Base-by-base conservation (phyloP, 768 basidiomycete genomes). In the Trametes punicea region DNA sequence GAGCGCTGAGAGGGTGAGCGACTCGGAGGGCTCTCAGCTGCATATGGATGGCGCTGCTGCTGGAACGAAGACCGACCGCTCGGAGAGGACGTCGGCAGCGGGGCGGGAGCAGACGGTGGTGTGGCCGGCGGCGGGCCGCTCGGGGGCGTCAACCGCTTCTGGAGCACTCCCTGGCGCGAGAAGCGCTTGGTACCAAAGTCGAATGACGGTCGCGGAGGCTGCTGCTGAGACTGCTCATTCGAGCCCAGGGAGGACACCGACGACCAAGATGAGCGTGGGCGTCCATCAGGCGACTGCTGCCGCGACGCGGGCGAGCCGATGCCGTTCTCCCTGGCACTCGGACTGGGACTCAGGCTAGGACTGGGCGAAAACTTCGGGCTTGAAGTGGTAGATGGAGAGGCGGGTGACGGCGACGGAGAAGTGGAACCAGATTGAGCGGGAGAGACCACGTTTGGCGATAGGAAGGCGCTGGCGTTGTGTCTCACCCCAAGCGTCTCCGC, bases 121-220 rank as follows among this genome's bases (percentile, higher is more conserved):
- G 78, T 67, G 15, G 79, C 76, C 4, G 84, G 82, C 26, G 81
- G 77, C 15, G 85, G 83, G 6, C 82, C 85, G 25, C 72, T 77
- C 2, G 86, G 84, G 9, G 85, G 84, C 4, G 80, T 80, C 46
- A 75, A 66, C 44, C 78, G 76, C 20, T 79, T 76, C 8, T 85
- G 85, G 27, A 78, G 54, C 27, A 53, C 58, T 18, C 67, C 66
- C 49, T 69, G 70, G 15, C 70, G 63, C 2, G 71, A 70, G 70
- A 70, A 73, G 11, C 69, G 65, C 40, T 67, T 63, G 5, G 55
- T 6, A 6, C 56, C 58, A 4, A 49, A 40, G 18, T 64, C 59
- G 29, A 52, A 53, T 21, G 60, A 60, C 42, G 51, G 34, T 13
- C 59, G 49, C 6, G 58, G 57, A 11, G 55, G 65, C 16, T 46